Evolutionary conservation across 1,284 basidiomycete species (phyloP), one percentile per base, ranked within the genome.

Genomic region (Leccinum solheimii): DNA sequence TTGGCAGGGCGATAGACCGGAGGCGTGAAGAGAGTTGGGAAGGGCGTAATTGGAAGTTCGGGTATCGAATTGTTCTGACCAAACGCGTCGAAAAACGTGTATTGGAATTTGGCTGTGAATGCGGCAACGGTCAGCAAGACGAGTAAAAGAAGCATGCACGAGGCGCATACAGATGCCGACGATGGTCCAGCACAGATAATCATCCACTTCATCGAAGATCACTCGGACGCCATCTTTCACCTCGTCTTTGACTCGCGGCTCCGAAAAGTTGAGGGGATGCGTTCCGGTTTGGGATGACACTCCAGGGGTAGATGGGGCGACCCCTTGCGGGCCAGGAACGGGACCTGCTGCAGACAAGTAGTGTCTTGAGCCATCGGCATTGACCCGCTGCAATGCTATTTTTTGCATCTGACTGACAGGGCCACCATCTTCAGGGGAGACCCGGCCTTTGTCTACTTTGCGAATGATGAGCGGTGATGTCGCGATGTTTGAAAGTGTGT

Each of bases 341-440:
- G 90, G 90, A 6, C 90, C 90, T n/a, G 89, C 86, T 14, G 92
- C 92, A 56, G 91, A 91, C 56, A 93, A 76, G 72, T 93, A 93
- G 75, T 91, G 90, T 69, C 90, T 82, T 27, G 88, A 85, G 30
- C 90, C 90, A 73, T 93, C 91, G 57, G 86, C 80, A 68, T 91
- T 91, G 57, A 93, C 84, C 58, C 93, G 83, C 72, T 95, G 91
- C 53, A 98, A 80, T 0, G 94, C 95, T 62, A 98, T 91, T 77
- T 97, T 95, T 78, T 98, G 95, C 86, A 98, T 92, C 75, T 97
- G 95, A 69, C 93, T 95, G 60, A 98, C 92, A 23, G 95, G 95
- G 2, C 94, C 93, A 21, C 90, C 92, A 74, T 94, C 91, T 65
- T 92, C 91, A 26, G 83, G 79, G 9, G 88, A 87, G 55, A 93